Base-by-base conservation (phyloP, 176 grass and related monocot species). In the Echinochloa phyllopogon region DNA sequence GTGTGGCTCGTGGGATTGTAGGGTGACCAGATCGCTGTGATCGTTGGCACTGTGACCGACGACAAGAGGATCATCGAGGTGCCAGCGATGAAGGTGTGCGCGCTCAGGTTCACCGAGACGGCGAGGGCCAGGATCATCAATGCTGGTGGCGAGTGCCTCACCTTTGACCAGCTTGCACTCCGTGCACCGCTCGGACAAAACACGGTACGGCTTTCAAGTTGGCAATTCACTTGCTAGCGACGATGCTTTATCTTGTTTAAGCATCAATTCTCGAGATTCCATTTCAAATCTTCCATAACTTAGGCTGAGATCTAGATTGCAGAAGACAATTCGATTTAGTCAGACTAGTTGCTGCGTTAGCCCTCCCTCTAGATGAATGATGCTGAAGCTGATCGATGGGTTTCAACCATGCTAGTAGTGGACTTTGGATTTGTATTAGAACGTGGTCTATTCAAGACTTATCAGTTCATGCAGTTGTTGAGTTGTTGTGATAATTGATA, bases 131-230 rank as follows among this genome's bases (percentile, higher is more conserved):
- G 94, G 83, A 96, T 96, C 37, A 69, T 93, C 59, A 91, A 91
- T 56, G 91, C 89, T 3, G 94, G 94, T 49, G 94, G 94, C 52
- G 88, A 93, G 76, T 96, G 94, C 55, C 86, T 91, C 37, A 93
- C 94, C 47, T 96, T 96, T 49, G 94, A 96, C 73, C 94, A 96
- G 84, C 89, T 93, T 3, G 94, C 86, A 2, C 94, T 93, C 60
- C 81, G 83, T 3, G 78, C 91, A n/a, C 94, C 91, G 10, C 91
- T 93, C 18, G 94, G 91, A 11, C 86, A 87, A 74, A 90, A 93
- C 81, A 93, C 88, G 59, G 94, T 93, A 96, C 17, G 16, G 17
- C 14, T 79, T 16, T 66, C 0, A 44, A 70, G 0, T 16, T 2
- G 13, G 1, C 42, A 2, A 57, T 55, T 41, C 59, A 41, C 37